A percentile compares a stretch with the other conserved stretches of the same genome.
Conservation (phyloP, 768 basidiomycete genomes). For the Chlorophyllum brunneum region DNA sequence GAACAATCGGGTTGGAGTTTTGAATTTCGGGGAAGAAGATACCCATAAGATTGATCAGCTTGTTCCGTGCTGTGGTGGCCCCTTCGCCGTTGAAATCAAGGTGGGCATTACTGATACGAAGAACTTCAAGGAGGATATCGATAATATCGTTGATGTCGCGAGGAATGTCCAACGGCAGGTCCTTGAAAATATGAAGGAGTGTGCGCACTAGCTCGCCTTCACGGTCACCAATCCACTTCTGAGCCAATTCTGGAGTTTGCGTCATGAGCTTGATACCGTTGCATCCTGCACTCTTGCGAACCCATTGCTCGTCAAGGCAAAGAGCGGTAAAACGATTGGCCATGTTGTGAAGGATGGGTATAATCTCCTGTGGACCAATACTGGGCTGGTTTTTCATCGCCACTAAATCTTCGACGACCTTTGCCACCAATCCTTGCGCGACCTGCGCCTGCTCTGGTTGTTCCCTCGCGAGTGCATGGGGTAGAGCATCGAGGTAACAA, state of each 20-base stretch:
- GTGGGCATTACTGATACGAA: constrained; percentile 55
- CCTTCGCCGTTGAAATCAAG: constrained; percentile 43
- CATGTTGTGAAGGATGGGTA: constrained; percentile 74
- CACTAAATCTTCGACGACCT: constrained; percentile 67
- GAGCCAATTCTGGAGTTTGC: constrained; percentile 62
- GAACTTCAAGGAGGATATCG: constrained; percentile 66
- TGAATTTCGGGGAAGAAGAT: constrained; percentile 88
- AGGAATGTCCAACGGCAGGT: constrained; percentile 88
- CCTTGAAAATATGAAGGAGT: constrained; percentile 88
- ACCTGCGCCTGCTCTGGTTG: constrained; percentile 55
- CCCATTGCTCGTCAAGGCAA: constrained; percentile 91
- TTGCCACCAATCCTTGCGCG: constrained; percentile 55
- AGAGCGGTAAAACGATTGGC: constrained; percentile 79
- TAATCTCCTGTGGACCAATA: constrained; percentile 50
- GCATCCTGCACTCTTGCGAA: constrained; percentile 85
- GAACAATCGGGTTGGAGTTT: constrained; percentile 80
- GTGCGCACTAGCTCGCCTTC: constrained; percentile 89
- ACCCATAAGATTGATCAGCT: constrained; percentile 66
- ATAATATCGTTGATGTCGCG: constrained; percentile 75
- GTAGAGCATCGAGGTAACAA: constrained; percentile 78
- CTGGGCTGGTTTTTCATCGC: constrained; percentile 44
- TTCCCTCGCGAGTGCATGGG: constrained; percentile 69
- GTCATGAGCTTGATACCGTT: constrained; percentile 81
- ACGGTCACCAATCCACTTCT: constrained; percentile 79
- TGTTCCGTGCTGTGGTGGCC: constrained; percentile 41